Percentiles rank a stretch among this genome's conserved stretches.
These are phyloP conservation scores for Zanthoxylum bungeanum DNA, from an alignment of 345 rosid species.

Conservation along the genomic window DNA sequence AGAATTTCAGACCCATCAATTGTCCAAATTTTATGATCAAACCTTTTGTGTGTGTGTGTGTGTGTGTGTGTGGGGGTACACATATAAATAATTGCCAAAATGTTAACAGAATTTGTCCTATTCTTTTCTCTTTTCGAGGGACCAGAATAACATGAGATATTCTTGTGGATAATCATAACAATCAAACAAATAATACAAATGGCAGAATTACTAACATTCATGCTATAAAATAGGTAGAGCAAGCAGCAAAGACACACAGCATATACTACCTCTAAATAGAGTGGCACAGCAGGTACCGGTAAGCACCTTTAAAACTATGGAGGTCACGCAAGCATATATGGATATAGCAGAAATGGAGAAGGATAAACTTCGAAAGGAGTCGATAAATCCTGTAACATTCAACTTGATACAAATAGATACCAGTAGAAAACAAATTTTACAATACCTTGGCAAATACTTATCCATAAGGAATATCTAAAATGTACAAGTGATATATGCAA, in stretches of 20 bases:
- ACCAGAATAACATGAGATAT: not conserved
- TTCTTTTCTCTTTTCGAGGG: not conserved
- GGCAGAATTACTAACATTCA: slow-evolving; percentile 47
- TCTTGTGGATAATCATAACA: slow-evolving; percentile 16
- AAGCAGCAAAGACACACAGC: slow-evolving; percentile 52
- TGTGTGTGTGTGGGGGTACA: no score
- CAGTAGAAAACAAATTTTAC: slow-evolving; percentile 17
- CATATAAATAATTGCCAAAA: slow-evolving; percentile 4
- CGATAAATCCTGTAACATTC: slow-evolving; percentile 11
- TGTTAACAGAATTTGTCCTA: not conserved
- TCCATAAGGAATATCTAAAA: slow-evolving; percentile 14
- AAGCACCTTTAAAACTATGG: slow-evolving; percentile 46
- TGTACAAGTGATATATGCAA: not conserved
- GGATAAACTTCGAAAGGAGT: slow-evolving; percentile 7
- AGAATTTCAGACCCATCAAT: no score
- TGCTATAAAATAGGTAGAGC: slow-evolving; percentile 42
- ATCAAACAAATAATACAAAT: slow-evolving; percentile 26
- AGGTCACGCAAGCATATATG: slow-evolving; percentile 22
- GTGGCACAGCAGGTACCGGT: slow-evolving; percentile 52
- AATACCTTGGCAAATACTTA: slow-evolving; percentile 18
- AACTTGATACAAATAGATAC: slow-evolving; percentile 12
- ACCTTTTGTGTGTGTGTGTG: no score
- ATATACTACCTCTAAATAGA: slow-evolving; percentile 50
- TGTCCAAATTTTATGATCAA: no score
- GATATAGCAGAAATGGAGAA: slow-evolving; percentile 17